Percentiles rank a stretch among this genome's conserved stretches.
Evolutionary conservation across 2,329 filamentous ascomycete species (phyloP).

Genomic region (Pleurostoma richardsiae): DNA sequence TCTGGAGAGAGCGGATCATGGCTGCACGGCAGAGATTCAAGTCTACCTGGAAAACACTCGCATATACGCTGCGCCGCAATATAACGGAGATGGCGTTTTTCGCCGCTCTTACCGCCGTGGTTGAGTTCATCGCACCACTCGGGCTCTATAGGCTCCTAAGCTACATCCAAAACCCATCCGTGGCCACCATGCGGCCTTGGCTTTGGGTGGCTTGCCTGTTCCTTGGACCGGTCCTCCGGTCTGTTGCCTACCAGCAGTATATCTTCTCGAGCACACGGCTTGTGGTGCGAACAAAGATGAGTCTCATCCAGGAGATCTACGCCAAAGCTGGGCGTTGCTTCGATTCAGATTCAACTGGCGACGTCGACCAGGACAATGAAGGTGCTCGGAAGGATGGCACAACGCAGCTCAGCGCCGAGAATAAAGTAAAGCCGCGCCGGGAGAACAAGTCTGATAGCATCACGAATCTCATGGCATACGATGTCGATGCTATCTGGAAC

Average conservation of each 20-base stretch:
- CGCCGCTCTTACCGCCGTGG: neutral
- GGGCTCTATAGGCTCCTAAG: neutral
- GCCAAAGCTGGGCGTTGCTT: neutral
- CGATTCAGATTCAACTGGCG: neutral
- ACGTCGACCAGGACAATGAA: neutral
- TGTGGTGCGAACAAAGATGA: neutral
- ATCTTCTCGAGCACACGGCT: neutral
- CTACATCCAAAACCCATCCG: neutral
- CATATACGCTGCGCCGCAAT: conserved; percentile 15
- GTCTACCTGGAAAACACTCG: conserved; percentile 18
- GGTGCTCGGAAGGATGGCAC: neutral
- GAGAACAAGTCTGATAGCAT: neutral
- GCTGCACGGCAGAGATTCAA: conserved; percentile 17
- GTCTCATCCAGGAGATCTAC: neutral
- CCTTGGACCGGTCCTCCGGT: neutral
- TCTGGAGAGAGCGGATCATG: conserved; percentile 18
- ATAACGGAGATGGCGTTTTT: neutral
- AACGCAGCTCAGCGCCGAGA: neutral
- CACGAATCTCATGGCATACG: neutral
- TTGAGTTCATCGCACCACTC: neutral
- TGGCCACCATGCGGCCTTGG: neutral
- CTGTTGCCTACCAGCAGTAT: neutral
- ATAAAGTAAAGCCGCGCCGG: neutral
- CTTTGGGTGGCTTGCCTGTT: neutral
- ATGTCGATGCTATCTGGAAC: neutral